phyloP scores from a whole-genome alignment of 257 asterid genomes.

The Nicotiana sylvestris region DNA sequence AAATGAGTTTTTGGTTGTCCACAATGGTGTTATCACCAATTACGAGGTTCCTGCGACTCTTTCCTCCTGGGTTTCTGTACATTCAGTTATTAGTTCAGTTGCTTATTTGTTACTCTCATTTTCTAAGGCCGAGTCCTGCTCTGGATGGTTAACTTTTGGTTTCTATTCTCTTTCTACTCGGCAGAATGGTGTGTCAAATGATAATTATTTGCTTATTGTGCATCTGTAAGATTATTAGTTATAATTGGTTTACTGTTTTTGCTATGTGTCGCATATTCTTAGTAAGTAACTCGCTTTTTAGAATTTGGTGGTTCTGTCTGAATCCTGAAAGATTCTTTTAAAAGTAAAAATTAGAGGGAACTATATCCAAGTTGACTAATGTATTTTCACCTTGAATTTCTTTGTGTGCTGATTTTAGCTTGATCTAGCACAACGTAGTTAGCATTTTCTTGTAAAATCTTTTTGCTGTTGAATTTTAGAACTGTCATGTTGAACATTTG shows the following conservation, averaged over 20 bases:
- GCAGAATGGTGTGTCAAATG: background rate
- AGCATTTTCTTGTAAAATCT: background rate
- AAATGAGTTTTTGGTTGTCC: constrained; percentile 89
- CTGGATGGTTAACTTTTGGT: background rate
- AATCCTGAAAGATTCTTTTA: background rate
- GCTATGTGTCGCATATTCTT: background rate
- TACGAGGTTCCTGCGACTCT: constrained; percentile 54
- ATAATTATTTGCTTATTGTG: background rate
- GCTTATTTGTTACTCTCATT: background rate
- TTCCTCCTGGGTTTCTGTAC: background rate
- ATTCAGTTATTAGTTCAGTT: background rate
- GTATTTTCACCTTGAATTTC: background rate
- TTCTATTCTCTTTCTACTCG: background rate
- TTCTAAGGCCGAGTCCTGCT: background rate
- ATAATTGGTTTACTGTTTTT: background rate
- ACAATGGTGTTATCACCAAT: constrained; percentile 92
- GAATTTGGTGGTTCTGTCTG: background rate
- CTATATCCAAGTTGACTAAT: background rate
- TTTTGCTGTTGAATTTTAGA: background rate
- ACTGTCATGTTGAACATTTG: background rate
- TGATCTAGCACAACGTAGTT: background rate
- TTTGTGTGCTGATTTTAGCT: background rate
- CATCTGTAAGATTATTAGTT: background rate
- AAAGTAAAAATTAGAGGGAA: background rate
- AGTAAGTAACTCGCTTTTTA: background rate